phyloP scores from a whole-genome alignment of 2,329 filamentous ascomycete species.

The Colletotrichum sp. region DNA sequence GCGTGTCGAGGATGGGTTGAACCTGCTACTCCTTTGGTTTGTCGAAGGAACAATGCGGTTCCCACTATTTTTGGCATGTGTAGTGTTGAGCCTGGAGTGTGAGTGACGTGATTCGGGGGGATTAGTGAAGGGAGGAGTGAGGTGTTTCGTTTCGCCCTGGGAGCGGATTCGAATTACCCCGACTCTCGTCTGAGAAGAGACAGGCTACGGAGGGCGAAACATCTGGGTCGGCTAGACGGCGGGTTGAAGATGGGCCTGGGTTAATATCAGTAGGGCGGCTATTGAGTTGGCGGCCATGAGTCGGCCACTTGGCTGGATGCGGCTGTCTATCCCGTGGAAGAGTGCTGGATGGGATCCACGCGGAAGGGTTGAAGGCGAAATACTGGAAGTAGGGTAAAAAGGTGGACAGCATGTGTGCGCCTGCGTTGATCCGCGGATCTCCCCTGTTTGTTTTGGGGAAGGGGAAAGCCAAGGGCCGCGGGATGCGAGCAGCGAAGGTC shows the following conservation, averaged over 20 bases:
- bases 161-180: not conserved
- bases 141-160: constrained; percentile 9
- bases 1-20: not conserved
- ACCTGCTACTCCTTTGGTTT: not conserved
- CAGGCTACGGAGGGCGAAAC: not conserved
- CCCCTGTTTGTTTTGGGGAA: not conserved
- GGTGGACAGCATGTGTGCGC: not conserved
- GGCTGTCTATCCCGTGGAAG: not conserved
- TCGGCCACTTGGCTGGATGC: not conserved
- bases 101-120: not conserved
- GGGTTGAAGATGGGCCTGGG: not conserved
- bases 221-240: not conserved
- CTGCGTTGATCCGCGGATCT: not conserved
- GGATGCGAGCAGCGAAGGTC: not conserved
- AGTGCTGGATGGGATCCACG: not conserved
- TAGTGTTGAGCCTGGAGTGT: not conserved
- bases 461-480: not conserved
- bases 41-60: not conserved
- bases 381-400: no score
- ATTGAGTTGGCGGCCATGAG: not conserved
- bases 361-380: not conserved
- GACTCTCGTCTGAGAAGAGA: not conserved
- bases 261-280: constrained; percentile 5
- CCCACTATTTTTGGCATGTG: constrained; percentile 1
- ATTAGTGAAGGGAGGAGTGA: not conserved